Evolutionary conservation across 257 asterid genomes (phyloP).

Genomic region (Jacaranda copaia): DNA sequence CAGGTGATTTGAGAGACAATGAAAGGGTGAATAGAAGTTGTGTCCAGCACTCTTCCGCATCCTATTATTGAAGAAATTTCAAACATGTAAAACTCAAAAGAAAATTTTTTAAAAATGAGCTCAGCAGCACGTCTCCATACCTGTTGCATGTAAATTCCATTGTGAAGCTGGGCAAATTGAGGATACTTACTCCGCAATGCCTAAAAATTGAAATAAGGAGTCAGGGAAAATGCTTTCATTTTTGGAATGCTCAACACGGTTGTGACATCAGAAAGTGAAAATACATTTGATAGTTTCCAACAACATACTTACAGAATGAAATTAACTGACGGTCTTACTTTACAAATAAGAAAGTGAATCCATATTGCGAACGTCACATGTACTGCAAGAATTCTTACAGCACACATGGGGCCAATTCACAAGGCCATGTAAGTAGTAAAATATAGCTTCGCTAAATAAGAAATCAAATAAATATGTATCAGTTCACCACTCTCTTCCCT

Average conservation of each 20-base stretch:
- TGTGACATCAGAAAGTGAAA: background rate
- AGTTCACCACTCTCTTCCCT: too few relatives aligned
- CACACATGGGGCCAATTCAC: background rate
- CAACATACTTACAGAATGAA: background rate
- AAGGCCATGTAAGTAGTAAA: background rate
- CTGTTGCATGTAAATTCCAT: slow-evolving; percentile 98
- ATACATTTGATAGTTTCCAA: slow-evolving; percentile 30
- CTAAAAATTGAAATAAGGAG: slow-evolving; percentile 47
- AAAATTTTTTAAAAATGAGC: slow-evolving; percentile 25
- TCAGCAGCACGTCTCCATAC: slow-evolving; percentile 46
- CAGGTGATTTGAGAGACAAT: slow-evolving; percentile 65
- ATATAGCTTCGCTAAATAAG: background rate
- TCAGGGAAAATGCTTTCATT: slow-evolving; percentile 11
- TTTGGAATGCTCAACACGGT: slow-evolving; percentile 12
- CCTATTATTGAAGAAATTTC: slow-evolving; percentile 58
- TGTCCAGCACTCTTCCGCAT: slow-evolving; percentile 99
- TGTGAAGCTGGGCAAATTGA: slow-evolving; percentile 96
- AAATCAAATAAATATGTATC: background rate
- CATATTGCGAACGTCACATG: slow-evolving; percentile 3
- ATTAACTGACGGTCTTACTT: background rate
- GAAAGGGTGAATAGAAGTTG: slow-evolving; percentile 92
- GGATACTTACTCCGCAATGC: slow-evolving; percentile 94
- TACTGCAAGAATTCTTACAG: background rate
- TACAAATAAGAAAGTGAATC: slow-evolving; percentile 10
- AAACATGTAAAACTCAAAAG: slow-evolving; percentile 19